Evolutionary conservation across 2,329 filamentous ascomycete species (phyloP).

Genomic region (Diaporthe sp.): DNA sequence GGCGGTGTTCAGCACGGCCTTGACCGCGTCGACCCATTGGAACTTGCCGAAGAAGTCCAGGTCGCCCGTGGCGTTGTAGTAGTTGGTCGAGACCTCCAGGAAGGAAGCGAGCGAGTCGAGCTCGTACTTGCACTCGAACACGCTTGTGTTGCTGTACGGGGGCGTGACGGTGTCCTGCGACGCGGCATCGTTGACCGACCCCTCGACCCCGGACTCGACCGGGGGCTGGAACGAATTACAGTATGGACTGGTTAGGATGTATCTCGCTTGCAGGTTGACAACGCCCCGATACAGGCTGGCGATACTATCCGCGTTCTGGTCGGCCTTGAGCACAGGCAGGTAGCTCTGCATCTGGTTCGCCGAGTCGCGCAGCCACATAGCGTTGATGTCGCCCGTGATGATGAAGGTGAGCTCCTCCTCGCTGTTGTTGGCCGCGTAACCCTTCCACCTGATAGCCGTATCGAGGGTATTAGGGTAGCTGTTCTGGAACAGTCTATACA

Average conservation of each 20-base stretch:
- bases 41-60: constrained; percentile 79
- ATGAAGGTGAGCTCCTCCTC: constrained; percentile 75
- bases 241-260: constrained; percentile 79
- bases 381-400: constrained; percentile 69
- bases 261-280: constrained; percentile 82
- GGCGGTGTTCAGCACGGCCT: constrained; percentile 77
- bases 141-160: constrained; percentile 74
- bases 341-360: constrained; percentile 83
- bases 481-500: constrained; percentile 79
- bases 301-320: constrained; percentile 66
- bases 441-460: constrained; percentile 79
- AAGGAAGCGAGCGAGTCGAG: constrained; percentile 92
- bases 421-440: constrained; percentile 66
- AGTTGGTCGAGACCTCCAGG: constrained; percentile 84
- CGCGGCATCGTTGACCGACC: constrained; percentile 68
- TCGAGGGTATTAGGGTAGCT: constrained; percentile 82
- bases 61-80: constrained; percentile 80
- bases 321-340: constrained; percentile 70
- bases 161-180: constrained; percentile 75
- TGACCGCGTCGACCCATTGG: constrained; percentile 80
- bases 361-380: constrained; percentile 55
- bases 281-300: constrained; percentile 79
- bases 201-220: constrained; percentile 75
- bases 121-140: constrained; percentile 98
- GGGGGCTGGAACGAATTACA: constrained; percentile 97